phyloP scores from a whole-genome alignment of 2,329 filamentous ascomycete genomes.

The Epichloe typhina region DNA sequence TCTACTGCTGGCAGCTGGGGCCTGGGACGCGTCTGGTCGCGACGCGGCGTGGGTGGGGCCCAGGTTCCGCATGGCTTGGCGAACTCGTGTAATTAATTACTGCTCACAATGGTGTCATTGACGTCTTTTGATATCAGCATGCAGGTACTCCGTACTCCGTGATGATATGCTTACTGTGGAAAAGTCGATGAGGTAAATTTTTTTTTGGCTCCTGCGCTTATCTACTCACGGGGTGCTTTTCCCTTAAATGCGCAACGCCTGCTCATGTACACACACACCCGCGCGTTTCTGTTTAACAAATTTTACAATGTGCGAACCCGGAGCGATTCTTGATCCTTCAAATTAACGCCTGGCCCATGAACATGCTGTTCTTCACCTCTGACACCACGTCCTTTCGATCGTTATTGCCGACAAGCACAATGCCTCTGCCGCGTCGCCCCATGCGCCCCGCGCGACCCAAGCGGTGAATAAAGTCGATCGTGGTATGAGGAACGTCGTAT shows the following conservation, averaged over 20 bases:
- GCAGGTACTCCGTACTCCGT: too few relatives aligned
- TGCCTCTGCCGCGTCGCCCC: slow-evolving; percentile 76
- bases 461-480: slow-evolving; percentile 97
- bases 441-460: slow-evolving; percentile 85
- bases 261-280: slow-evolving; percentile 2
- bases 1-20: too few relatives aligned
- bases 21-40: slow-evolving; percentile 14
- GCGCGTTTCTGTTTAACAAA: slow-evolving; percentile 29
- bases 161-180: too few relatives aligned
- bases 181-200: too few relatives aligned
- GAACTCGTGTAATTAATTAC: too few relatives aligned
- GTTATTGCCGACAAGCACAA: slow-evolving; percentile 80
- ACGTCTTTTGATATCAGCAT: not conserved
- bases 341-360: slow-evolving; percentile 64
- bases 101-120: not conserved
- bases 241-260: not conserved
- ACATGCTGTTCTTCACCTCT: slow-evolving; percentile 86
- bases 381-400: slow-evolving; percentile 83
- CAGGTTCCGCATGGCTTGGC: too few relatives aligned
- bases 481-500: slow-evolving; percentile 95
- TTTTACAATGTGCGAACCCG: slow-evolving; percentile 15
- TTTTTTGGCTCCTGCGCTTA: not conserved
- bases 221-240: not conserved
- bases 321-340: slow-evolving; percentile 21
- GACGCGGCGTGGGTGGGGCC: slow-evolving; percentile 9